Percentiles rank a stretch among this genome's conserved stretches.
Evolutionary conservation across 371 early-diverging fungal genomes (phyloP).

Genomic region (Fennellomyces sp.): DNA sequence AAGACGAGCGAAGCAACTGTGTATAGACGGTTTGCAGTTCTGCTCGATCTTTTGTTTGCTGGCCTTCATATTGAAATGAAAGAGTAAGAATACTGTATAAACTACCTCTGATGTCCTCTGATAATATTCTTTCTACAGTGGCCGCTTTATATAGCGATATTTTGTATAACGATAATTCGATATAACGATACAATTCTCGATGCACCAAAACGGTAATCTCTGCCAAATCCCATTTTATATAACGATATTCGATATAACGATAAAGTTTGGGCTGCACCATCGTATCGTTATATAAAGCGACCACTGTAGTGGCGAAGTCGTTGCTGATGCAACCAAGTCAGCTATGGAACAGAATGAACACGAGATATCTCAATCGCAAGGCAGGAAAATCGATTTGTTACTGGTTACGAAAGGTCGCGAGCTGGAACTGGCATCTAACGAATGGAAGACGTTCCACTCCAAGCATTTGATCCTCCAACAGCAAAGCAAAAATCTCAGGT

Average conservation of each 20-base stretch:
- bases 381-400: background rate
- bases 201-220: too few species aligned
- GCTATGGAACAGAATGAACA: background rate
- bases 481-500: slow-evolving; percentile 6
- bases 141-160: too few species aligned
- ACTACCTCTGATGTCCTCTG: background rate
- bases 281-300: too few species aligned
- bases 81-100: background rate
- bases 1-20: background rate
- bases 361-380: background rate
- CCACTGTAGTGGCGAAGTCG: slow-evolving; percentile 1
- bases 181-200: too few species aligned
- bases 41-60: background rate
- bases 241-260: too few species aligned
- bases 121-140: background rate
- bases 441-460: slow-evolving; percentile 4
- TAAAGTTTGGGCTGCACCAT: too few species aligned
- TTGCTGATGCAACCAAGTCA: background rate
- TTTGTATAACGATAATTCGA: too few species aligned
- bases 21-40: background rate
- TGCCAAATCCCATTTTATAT: too few species aligned
- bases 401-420: background rate
- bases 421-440: background rate
- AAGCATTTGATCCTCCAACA: background rate
- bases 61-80: background rate